Evolutionary conservation across 148 eudicot species (phyloP), one percentile per base, ranked within the genome.

Genomic region (Camellia granthamiana): DNA sequence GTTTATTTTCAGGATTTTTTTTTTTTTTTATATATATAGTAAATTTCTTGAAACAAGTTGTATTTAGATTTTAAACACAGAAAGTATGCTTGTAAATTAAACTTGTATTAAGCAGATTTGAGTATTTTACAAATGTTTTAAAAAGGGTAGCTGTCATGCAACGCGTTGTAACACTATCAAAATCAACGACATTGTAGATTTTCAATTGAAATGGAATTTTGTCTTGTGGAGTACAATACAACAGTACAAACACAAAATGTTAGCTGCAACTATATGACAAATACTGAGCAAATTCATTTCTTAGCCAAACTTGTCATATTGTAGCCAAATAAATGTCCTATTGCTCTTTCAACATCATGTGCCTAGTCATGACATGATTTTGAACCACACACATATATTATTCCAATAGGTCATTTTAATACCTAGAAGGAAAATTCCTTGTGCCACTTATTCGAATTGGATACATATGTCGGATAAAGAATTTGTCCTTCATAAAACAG

Each of bases 281-380:
- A 54, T 9, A 61, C 56, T 19, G 21, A 52, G 7, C 6, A 49
- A 49, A 49, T 49, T 49, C 6, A 49, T 71, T 42, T 68, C 64
- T 54, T 41, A 51, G 21, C 65, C 64, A n/a, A 75, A 78, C 47
- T 78, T 78, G 80, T 78, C 65, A 54, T 78, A 21, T 78, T 56
- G 9, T 55, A 47, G 14, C 19, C 58, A 67, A 69, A 75, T 19
- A 54, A 67, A 55, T 54, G 30, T n/a, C 30, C 56, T 30, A 30
- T 30, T 66, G 38, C 51, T 30, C 30, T 59, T 38, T 55, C 11
- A 55, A 13, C 30, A 46, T 62, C 56, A 54, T 59, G 10, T 18
- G 11, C 18, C 8, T 4, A 42, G 21, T 23, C 46, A 66, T 66
- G 46, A 43, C 43, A 69, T 8, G 21, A 44, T 46, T 69, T 44